Evolutionary conservation across 2,329 filamentous ascomycete species (phyloP).

Genomic region (Cylindrodendrum hubeiense): DNA sequence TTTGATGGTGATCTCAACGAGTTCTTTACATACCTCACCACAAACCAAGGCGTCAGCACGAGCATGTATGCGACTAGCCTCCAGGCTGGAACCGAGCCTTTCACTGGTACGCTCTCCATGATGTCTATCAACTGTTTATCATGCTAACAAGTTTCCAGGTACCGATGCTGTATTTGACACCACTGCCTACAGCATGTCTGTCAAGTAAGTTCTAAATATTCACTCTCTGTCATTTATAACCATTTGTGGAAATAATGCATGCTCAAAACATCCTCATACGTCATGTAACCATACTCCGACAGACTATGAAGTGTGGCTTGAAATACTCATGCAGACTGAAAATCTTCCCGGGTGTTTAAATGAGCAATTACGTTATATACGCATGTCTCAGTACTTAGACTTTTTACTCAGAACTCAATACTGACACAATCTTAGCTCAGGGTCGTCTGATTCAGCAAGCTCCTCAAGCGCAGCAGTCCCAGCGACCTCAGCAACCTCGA

Average conservation of each 20-base stretch:
- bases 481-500: neutral
- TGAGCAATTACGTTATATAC: too few species aligned
- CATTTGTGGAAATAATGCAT: neutral
- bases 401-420: neutral
- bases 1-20: slow-evolving; percentile 68
- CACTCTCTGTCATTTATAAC: neutral
- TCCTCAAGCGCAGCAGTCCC: neutral
- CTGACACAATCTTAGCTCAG: neutral
- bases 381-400: neutral
- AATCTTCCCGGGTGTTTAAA: too few species aligned
- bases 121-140: rapidly evolving
- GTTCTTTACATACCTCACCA: slow-evolving; percentile 69
- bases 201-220: neutral
- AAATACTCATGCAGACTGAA: too few species aligned
- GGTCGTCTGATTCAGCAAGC: neutral
- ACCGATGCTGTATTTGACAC: slow-evolving; percentile 20
- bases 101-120: slow-evolving; percentile 53
- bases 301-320: too few species aligned
- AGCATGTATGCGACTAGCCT: slow-evolving; percentile 29
- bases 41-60: slow-evolving; percentile 52
- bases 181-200: slow-evolving; percentile 19
- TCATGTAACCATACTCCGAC: neutral
- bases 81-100: slow-evolving; percentile 64
- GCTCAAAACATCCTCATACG: neutral
- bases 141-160: neutral